These are phyloP conservation scores for Botrytis fabae DNA, from an alignment of 2,329 filamentous ascomycete species.

Conservation along the genomic window DNA sequence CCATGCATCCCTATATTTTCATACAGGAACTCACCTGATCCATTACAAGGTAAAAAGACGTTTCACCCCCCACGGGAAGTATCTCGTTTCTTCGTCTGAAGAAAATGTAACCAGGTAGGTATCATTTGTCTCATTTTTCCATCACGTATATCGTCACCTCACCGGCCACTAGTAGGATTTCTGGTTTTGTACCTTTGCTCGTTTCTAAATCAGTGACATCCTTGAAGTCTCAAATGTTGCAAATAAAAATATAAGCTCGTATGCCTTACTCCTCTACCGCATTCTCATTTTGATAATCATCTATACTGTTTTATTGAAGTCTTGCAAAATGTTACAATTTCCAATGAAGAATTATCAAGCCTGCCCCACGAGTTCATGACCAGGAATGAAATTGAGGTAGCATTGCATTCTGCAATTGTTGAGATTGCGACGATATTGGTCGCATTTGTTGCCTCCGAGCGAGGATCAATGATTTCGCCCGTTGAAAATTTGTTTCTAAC, in stretches of 20 bases:
- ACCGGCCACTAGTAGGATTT: not conserved
- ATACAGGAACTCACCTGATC: not conserved
- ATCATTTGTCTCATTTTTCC: not conserved
- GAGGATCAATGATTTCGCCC: not conserved
- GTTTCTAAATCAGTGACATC: not conserved
- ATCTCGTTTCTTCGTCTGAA: not conserved
- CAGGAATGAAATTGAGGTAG: not conserved
- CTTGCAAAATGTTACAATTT: not conserved
- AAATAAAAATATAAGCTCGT: not conserved
- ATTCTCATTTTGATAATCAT: not conserved
- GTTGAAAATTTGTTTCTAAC: not conserved
- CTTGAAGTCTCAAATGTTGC: not conserved
- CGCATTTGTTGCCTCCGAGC: not conserved
- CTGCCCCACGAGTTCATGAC: not conserved
- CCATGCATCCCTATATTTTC: not conserved
- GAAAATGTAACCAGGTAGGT: not conserved
- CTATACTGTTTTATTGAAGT: not conserved
- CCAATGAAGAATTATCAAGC: not conserved
- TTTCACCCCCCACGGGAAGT: not conserved
- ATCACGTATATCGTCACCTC: not conserved
- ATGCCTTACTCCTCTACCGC: not conserved
- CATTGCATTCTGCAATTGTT: slow-evolving; percentile 5
- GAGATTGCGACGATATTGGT: not conserved
- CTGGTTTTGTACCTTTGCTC: not conserved
- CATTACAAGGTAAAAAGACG: not conserved